A percentile compares a stretch with the other conserved stretches of the same genome.
phyloP scores from a whole-genome alignment of 2,329 filamentous ascomycete genomes.

The Orbilia javanica region DNA sequence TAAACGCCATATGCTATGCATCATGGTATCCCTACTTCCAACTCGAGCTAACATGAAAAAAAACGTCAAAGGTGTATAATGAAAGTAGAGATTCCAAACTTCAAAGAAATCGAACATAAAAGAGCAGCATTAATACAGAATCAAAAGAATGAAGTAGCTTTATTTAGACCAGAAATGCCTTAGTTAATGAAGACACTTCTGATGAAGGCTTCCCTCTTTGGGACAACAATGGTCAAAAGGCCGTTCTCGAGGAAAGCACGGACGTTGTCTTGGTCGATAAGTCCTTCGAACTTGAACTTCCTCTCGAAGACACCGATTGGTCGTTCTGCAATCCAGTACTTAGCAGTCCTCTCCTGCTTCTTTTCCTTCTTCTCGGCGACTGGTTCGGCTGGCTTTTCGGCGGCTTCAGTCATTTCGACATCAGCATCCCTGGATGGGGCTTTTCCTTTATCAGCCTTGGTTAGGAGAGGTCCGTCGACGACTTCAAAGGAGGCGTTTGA shows the following conservation, averaged over 20 bases:
- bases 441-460: constrained; percentile 46
- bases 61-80: constrained; percentile 6
- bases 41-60: constrained; percentile 10
- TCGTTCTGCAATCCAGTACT: constrained; percentile 80
- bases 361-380: constrained; percentile 59
- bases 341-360: constrained; percentile 65
- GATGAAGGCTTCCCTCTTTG: constrained; percentile 71
- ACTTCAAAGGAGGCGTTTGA: constrained; percentile 58
- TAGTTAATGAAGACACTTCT: constrained; percentile 53
- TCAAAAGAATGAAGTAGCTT: constrained; percentile 5
- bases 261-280: constrained; percentile 74
- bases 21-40: constrained; percentile 48
- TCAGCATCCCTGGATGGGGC: constrained; percentile 58
- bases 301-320: constrained; percentile 76
- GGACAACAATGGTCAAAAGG: constrained; percentile 74
- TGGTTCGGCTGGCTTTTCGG: constrained; percentile 64
- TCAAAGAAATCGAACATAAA: no score
- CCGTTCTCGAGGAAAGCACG: constrained; percentile 75
- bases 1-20: constrained; percentile 56
- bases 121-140: not conserved
- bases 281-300: constrained; percentile 76
- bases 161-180: constrained; percentile 3
- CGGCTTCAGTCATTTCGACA: constrained; percentile 58
- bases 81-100: constrained; percentile 16
- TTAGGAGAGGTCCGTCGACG: constrained; percentile 35